Evolutionary conservation across 1,284 basidiomycete genomes (phyloP), one percentile per base, ranked within the genome.

Genomic region (Caloboletus inedulis): DNA sequence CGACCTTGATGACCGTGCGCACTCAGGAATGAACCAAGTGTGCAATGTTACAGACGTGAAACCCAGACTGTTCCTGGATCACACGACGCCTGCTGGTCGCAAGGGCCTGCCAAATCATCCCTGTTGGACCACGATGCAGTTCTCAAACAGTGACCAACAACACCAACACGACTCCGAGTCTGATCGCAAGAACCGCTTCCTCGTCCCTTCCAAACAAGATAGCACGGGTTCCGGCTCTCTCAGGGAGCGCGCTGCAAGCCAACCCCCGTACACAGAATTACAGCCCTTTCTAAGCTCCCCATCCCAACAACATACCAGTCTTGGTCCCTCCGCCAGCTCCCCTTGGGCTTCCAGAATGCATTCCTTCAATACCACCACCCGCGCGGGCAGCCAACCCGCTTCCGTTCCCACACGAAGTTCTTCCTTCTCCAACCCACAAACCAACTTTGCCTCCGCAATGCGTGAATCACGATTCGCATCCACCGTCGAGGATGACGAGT

Each of bases 401-500:
- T 71, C 78, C 52, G 72, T 82, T 58, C 78, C 82, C 55, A 79
- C 80, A 58, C 77, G 84, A 51, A 83, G 78, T 60, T 80, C 84
- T 43, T 87, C 85, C 43, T 87, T 86, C 68, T 84, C 83, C 37
- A 76, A 77, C 58, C 71, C 74, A 40, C 77, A 81, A 56, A 65
- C 71, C 53, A 75, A 77, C 48, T 83, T 86, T 63, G 71, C 77
- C 25, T 80, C 81, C 37, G 74, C 78, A 34, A 82, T 87, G 77
- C 80, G 85, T 52, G 85, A 84, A 48, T 73, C 75, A 34, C 75
- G 82, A 7, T 82, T 86, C 62, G 73, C 78, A 9, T 84, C 82
- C 47, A 85, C 83, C 3, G 80, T 87, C 64, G 87, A 88, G 68
- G 86, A 88, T 60, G 85, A 88, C 69, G 85, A 88, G 69, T 79